Evolutionary conservation across 306 rosid genomes (phyloP).

Genomic region (Hippophae tibetana): DNA sequence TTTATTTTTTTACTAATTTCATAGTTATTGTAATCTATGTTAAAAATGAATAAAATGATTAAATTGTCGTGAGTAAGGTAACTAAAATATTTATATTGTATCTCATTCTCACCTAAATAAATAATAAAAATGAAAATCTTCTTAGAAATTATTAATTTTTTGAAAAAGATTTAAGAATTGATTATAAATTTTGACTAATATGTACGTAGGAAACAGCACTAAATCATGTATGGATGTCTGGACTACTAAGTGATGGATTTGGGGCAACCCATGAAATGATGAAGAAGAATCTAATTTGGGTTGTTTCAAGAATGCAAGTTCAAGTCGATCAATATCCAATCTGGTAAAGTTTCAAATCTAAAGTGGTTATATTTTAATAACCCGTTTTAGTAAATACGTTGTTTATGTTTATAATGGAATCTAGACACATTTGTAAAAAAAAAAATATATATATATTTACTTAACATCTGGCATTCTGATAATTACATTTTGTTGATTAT

Average conservation of each 20-base stretch:
- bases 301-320: background rate
- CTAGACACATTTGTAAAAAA: too few relatives aligned
- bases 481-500: too few relatives aligned
- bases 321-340: background rate
- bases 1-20: too few relatives aligned
- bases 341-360: background rate
- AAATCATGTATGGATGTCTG: background rate
- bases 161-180: background rate
- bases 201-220: background rate
- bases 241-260: background rate
- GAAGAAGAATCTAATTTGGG: background rate
- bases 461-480: too few relatives aligned
- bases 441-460: too few relatives aligned
- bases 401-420: too few relatives aligned
- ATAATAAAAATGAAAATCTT: background rate
- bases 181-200: background rate
- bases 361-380: background rate
- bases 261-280: slow-evolving; percentile 1
- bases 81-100: too few relatives aligned
- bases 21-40: too few relatives aligned
- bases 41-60: too few relatives aligned
- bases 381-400: background rate
- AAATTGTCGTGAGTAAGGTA: too few relatives aligned
- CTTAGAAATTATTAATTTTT: background rate
- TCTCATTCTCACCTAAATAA: too few relatives aligned